Conservation (phyloP, 768 basidiomycete genomes). For the Rubroboletus satanas region DNA sequence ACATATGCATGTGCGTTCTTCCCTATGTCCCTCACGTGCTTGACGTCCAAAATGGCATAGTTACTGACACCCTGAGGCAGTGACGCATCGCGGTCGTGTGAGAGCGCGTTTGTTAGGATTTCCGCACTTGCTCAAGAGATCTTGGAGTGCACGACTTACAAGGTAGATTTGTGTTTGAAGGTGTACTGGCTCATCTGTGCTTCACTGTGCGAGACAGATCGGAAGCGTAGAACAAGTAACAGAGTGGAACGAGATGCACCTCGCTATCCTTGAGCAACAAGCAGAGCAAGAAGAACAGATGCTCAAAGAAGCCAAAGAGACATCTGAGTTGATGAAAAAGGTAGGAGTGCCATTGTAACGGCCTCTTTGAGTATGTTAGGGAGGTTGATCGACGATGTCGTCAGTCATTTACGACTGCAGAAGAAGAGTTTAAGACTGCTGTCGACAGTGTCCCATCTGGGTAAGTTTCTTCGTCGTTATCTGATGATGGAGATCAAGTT, state of each 20-base stretch:
- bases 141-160: conserved; percentile 18
- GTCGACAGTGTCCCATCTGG: conserved; percentile 14
- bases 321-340: conserved; percentile 17
- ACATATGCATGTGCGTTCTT: conserved; percentile 15
- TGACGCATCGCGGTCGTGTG: conserved; percentile 15
- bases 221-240: conserved; percentile 12
- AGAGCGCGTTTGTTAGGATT: conserved; percentile 10
- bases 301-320: conserved; percentile 12
- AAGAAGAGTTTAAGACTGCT: conserved; percentile 14
- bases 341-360: neutral
- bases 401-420: conserved; percentile 14
- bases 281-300: conserved; percentile 12
- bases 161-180: neutral
- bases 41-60: neutral
- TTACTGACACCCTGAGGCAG: neutral
- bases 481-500: neutral
- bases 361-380: neutral
- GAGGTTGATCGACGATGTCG: neutral
- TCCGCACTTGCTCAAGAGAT: conserved; percentile 19
- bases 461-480: neutral
- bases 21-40: too few relatives aligned
- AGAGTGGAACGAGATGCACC: conserved; percentile 13
- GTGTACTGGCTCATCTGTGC: neutral
- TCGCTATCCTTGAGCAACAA: conserved; percentile 14
- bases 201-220: conserved; percentile 1